These are phyloP conservation scores for Guadua angustifolia DNA, from an alignment of 176 grass and related monocot species.

Conservation along the genomic window DNA sequence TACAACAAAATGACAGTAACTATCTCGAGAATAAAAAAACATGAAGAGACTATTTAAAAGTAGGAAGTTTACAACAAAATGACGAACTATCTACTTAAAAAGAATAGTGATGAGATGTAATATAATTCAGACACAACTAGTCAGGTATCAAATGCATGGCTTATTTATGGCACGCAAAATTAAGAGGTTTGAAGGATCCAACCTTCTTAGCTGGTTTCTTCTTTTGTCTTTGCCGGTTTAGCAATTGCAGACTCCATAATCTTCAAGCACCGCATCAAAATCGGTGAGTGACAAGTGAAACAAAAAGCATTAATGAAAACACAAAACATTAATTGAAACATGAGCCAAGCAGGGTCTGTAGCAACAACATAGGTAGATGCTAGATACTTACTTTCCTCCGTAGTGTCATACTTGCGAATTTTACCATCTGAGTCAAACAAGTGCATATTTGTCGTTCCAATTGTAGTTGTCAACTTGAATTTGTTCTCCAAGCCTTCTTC, in stretches of 20 bases:
- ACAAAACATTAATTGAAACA: neutral
- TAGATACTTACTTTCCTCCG: constrained; percentile 70
- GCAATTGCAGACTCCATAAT: neutral
- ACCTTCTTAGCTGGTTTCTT: constrained; percentile 52
- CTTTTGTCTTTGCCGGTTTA: constrained; percentile 27
- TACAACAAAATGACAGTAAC: too few relatives aligned
- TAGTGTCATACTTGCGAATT: constrained; percentile 83
- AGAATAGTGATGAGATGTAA: too few relatives aligned
- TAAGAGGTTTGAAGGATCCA: neutral
- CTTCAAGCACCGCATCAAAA: constrained; percentile 49
- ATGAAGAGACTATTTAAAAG: too few relatives aligned
- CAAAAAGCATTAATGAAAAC: too few relatives aligned
- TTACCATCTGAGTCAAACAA: constrained; percentile 74
- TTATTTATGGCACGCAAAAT: too few relatives aligned
- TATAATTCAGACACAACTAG: too few relatives aligned
- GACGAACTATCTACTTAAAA: too few relatives aligned
- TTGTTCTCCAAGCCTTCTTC: constrained; percentile 91
- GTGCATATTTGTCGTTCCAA: constrained; percentile 93
- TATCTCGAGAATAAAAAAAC: too few relatives aligned
- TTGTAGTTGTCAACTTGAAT: constrained; percentile 82
- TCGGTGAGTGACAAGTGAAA: neutral
- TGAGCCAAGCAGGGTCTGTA: neutral
- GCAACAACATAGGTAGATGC: neutral
- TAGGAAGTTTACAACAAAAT: too few relatives aligned
- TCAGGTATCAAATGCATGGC: too few relatives aligned